These are phyloP conservation scores for Colletotrichum kahawae DNA, from an alignment of 2,329 filamentous ascomycete genomes.

Conservation along the genomic window DNA sequence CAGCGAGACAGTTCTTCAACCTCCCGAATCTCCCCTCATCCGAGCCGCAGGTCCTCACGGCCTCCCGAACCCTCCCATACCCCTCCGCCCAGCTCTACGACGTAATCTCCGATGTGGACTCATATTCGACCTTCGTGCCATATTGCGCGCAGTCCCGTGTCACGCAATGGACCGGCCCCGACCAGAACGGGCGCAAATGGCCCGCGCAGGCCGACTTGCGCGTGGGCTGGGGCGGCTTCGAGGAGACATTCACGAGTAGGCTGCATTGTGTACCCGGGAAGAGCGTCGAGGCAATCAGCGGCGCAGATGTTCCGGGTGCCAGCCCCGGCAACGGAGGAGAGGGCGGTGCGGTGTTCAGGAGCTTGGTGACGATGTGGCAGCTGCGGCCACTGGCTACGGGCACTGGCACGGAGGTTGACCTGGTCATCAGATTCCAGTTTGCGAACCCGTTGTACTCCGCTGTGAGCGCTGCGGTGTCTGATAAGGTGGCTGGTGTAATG, in stretches of 20 bases:
- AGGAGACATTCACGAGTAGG: constrained; percentile 81
- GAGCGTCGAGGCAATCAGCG: constrained; percentile 80
- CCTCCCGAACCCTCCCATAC: constrained; percentile 80
- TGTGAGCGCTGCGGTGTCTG: constrained; percentile 80
- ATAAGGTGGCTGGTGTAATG: constrained; percentile 86
- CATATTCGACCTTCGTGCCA: constrained; percentile 87
- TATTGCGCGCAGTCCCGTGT: constrained; percentile 83
- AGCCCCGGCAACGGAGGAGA: constrained; percentile 10
- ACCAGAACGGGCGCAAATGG: constrained; percentile 56
- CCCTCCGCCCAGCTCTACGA: constrained; percentile 73
- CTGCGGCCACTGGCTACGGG: constrained; percentile 51
- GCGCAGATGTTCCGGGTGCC: constrained; percentile 50
- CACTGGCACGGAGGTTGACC: constrained; percentile 69
- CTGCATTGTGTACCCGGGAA: constrained; percentile 77
- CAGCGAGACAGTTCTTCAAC: constrained; percentile 21
- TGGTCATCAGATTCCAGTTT: constrained; percentile 84
- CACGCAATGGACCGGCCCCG: constrained; percentile 71
- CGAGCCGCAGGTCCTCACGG: constrained; percentile 68
- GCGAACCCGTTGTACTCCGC: constrained; percentile 86
- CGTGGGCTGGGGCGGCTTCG: constrained; percentile 83
- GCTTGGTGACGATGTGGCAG: constrained; percentile 73
- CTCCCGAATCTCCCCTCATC: constrained; percentile 28
- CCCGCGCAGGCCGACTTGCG: constrained; percentile 80
- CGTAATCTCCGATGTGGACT: constrained; percentile 86
- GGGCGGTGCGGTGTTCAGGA: constrained; percentile 63